A percentile compares a stretch with the other conserved stretches of the same genome.
phyloP scores from a whole-genome alignment of 108 stramenopile genomes.

The Craspedostauros australis region DNA sequence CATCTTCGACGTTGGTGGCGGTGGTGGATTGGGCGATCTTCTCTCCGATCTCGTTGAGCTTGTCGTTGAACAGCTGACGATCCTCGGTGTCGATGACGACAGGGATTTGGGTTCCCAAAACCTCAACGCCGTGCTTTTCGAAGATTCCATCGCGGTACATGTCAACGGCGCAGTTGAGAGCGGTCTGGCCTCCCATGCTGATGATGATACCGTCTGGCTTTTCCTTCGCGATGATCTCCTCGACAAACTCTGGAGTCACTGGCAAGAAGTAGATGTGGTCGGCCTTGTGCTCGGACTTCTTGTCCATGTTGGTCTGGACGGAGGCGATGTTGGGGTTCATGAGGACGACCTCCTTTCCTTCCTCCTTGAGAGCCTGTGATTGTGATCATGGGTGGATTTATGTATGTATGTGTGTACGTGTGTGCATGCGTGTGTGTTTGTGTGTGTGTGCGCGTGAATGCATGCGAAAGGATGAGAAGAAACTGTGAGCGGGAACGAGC shows the following conservation, averaged over 20 bases:
- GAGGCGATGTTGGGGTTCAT: constrained; percentile 99
- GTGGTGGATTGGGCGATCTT: constrained; percentile 92
- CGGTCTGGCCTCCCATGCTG: constrained; percentile 99
- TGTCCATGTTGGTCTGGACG: constrained; percentile 97
- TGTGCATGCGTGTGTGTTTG: not conserved
- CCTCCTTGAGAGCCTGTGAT: constrained; percentile 91
- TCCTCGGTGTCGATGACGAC: constrained; percentile 97
- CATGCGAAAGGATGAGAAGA: not conserved
- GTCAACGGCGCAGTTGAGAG: constrained; percentile 95
- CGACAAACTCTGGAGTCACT: constrained; percentile 92
- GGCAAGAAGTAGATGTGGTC: constrained; percentile 98
- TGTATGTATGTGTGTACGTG: no score
- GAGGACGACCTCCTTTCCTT: constrained; percentile 94
- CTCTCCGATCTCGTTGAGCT: constrained; percentile 94
- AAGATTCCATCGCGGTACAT: constrained; percentile 86
- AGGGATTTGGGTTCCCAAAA: constrained; percentile 94
- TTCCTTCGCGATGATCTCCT: constrained; percentile 95
- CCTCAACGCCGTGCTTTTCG: constrained; percentile 87
- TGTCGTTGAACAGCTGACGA: constrained; percentile 90
- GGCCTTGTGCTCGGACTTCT: constrained; percentile 64
- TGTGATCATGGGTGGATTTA: constrained; percentile 10
- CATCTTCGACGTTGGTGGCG: constrained; percentile 70
- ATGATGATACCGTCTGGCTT: constrained; percentile 95
- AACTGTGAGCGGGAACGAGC: not conserved
- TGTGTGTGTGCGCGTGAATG: not conserved